Conservation (phyloP, 1,139 yeast genomes). For the Yamadazyma aaseri region DNA sequence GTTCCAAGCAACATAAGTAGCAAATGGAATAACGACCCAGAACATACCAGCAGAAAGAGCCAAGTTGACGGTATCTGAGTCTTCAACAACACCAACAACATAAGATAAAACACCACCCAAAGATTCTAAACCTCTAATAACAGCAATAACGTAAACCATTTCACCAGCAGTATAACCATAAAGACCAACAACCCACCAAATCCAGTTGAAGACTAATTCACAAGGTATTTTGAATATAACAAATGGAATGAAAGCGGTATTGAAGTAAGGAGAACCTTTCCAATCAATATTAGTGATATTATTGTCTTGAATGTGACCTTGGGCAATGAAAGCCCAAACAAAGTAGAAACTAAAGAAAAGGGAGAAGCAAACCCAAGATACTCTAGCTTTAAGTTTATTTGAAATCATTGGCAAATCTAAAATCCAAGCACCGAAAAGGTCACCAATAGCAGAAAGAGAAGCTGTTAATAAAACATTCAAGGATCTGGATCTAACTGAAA, state of each 20-base stretch:
- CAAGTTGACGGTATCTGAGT: conserved; percentile 17
- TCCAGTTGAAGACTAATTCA: conserved; percentile 21
- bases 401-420: conserved; percentile 14
- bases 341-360: conserved; percentile 13
- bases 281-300: conserved; percentile 18
- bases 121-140: conserved; percentile 9
- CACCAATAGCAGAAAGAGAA: conserved; percentile 13
- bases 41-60: conserved; percentile 20
- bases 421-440: conserved; percentile 15
- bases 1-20: conserved; percentile 12
- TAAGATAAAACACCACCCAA: conserved; percentile 18
- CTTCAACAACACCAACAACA: conserved; percentile 16
- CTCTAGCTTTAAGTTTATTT: conserved; percentile 7
- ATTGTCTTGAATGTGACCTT: conserved; percentile 13
- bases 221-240: conserved; percentile 18
- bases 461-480: conserved; percentile 20
- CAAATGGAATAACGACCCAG: conserved; percentile 14
- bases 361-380: conserved; percentile 16
- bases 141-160: conserved; percentile 11
- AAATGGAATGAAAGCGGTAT: conserved; percentile 18
- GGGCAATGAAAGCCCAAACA: conserved; percentile 19
- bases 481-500: conserved; percentile 21
- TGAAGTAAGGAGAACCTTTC: conserved; percentile 15
- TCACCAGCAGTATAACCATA: conserved; percentile 16
- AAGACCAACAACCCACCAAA: conserved; percentile 21